Base-by-base conservation (phyloP, 768 basidiomycete species). In the Lanmaoa pseudosensibilis region DNA sequence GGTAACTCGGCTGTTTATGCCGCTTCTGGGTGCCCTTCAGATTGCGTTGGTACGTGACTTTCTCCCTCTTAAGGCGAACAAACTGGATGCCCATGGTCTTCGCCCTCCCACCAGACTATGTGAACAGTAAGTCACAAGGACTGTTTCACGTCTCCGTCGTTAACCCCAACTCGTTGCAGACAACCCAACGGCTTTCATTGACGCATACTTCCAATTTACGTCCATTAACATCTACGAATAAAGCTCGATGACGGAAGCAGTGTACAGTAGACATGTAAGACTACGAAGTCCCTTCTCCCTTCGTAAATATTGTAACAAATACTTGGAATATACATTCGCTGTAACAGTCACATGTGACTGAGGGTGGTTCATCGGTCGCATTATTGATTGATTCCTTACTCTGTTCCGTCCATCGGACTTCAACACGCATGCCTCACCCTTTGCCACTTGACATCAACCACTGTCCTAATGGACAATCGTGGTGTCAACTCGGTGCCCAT, bases 181-280 rank as follows among this genome's bases (percentile, higher is more conserved):
- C 54, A 75, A 74, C 46, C 79, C 79, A 3, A 43, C 59, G 4
- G 78, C 77, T 2, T 80, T 80, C 62, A 56, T 58, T 5, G 64
- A 75, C 2, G 77, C 79, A 0, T 80, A 76, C 61, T 80, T 78
- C 63, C 64, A 76, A 27, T 71, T 80, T 54, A 67, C 65, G 9
- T 71, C 70, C 18, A 61, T 80, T 15, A 62, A 72, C 30, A 65
- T 80, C 27, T 80, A 79, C 56, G 52, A 64, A n/a, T 65, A n/a
- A 60, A 4, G 2, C 27, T 9, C 3, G 38, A 36, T 8, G 39
- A 34, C 2, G 3, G 37, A 23, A 21, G 55, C 33, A 21, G 18
- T 55, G 25, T 55, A 23, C 19, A 23, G 27, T 38, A 33, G 2
- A 23, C 10, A 4, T 45, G 27, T 56, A 56, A 56, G 21, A 56